phyloP scores from a whole-genome alignment of 116 monocot genomes.

The Phalaenopsis hybrid region DNA sequence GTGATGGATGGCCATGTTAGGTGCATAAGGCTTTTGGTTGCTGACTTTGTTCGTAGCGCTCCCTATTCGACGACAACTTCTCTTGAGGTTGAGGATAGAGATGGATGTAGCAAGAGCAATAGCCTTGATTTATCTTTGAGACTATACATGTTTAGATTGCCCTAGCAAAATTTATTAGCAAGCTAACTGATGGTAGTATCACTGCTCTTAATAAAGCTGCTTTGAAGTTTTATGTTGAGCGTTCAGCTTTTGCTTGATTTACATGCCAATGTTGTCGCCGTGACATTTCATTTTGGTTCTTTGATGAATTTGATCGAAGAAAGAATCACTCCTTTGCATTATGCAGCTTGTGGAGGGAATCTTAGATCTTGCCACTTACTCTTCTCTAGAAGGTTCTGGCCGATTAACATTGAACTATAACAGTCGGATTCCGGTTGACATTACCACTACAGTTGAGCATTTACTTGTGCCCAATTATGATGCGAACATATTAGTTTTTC shows the following conservation, averaged over 20 bases:
- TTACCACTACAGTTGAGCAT: constrained; percentile 71
- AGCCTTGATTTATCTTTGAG: constrained; percentile 25
- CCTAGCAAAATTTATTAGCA: constrained; percentile 64
- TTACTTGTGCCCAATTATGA: constrained; percentile 66
- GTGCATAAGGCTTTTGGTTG: constrained; percentile 74
- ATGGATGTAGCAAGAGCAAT: constrained; percentile 8
- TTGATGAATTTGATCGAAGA: constrained; percentile 74
- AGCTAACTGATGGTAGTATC: constrained; percentile 81
- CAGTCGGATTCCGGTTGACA: constrained; percentile 92
- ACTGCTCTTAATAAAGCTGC: constrained; percentile 93
- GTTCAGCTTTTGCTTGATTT: constrained; percentile 88
- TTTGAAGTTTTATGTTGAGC: constrained; percentile 64
- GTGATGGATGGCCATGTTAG: constrained; percentile 66
- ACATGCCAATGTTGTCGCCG: constrained; percentile 61
- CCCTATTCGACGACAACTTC: constrained; percentile 20
- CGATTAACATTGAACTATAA: constrained; percentile 84
- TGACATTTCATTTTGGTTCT: constrained; percentile 86
- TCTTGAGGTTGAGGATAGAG: constrained; percentile 11
- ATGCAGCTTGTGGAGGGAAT: constrained; percentile 96
- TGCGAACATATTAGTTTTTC: constrained; percentile 42
- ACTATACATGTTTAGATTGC: constrained; percentile 36
- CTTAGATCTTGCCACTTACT: constrained; percentile 92
- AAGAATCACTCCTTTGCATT: constrained; percentile 94
- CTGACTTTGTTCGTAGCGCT: constrained; percentile 67
- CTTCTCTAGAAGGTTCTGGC: constrained; percentile 78